Base-by-base conservation (phyloP, 192 early-diverging fungal genomes). In the Geranomyces variabilis region DNA sequence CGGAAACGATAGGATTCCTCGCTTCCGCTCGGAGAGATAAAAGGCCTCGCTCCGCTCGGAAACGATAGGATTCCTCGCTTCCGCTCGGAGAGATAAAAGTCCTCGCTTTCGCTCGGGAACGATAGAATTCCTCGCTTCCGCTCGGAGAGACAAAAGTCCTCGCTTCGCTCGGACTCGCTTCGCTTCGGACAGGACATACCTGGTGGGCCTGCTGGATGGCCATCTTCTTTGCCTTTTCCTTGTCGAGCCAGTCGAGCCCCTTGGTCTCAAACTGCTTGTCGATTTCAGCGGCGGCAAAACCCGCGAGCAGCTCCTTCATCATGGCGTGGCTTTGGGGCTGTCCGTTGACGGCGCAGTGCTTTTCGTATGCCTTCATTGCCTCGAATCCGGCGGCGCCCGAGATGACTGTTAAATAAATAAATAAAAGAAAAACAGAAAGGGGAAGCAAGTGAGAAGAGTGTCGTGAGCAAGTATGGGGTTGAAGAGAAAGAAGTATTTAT, bases 331-430 rank as follows among this genome's bases (percentile, higher is more conserved):
- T 53, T 1, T 33, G 67, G 6, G 73, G 73, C 10, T 17, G 19
- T 15, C 66, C 66, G 43, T 69, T 75, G 17, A 15, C 41, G 19
- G 73, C 73, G 31, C 58, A 4, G 66, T 75, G 73, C 36, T 49
- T 34, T 55, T 75, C 84, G 65, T 75, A 77, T 1, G 70, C 41
- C 34, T 75, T 80, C 77, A 83, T 78, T 29, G 83, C 85, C 49
- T 81, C 85, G 64, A 83, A 85, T 33, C 75, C 85, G 13, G 83
- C 85, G 30, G 83, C 85, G 36, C 77, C 79, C 19, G 79, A 81
- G 30, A 86, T 61, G 67, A 69, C 68, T 68, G 48, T 0, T 58
- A 1, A 13, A 10, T 31, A 36, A 21, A 28, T 13, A 63, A 63
- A 36, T 21, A n/a, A n/a, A 15, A 28, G n/a, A n/a, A n/a, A n/a